Evolutionary conservation across 129 eudicot genomes (phyloP), one percentile per base, ranked within the genome.

Genomic region (Apium graveolens): DNA sequence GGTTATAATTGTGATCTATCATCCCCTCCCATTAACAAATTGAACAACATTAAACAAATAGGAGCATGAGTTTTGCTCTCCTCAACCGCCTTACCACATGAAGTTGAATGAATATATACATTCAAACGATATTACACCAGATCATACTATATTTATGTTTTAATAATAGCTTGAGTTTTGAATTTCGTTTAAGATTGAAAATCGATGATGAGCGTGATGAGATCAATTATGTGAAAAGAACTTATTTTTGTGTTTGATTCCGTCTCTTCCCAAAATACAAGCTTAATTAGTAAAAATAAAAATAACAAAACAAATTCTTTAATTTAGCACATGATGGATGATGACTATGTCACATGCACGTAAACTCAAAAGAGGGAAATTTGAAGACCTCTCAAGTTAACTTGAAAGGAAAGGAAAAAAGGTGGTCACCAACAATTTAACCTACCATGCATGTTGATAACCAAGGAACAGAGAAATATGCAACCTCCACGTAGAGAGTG

Each of bases 381-480:
- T 62, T 63, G 0, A 27, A 62, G 69, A 62, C 11, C 37, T 29
- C 13, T 12, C 14, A 3, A 57, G 66, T 57, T 24, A 57, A 57
- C 5, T 57, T 57, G 16, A 31, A n/a, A n/a, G 11, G n/a, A n/a
- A n/a, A n/a, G n/a, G n/a, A 32, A 5, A 26, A 39, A 85, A 68
- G 81, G 43, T 34, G 88, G 85, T 82, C 65, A 85, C 81, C 88
- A 68, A 85, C 81, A 82, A 39, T 24, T 49, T 49, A 77, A 85
- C 88, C 88, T 82, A 85, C 78, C 78, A 32, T 35, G 44, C 74
- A 70, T 70, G 74, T 37, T 82, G 85, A 80, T 85, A 83, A 85
- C 85, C 88, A 51, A 85, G 79, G 75, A 45, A 81, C 48, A 70
- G 80, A 70, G 80, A 82, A 44, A 82, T 66, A 20, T 55, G 49